Conservation (phyloP, 768 basidiomycete genomes). For the Boletus fagicola region DNA sequence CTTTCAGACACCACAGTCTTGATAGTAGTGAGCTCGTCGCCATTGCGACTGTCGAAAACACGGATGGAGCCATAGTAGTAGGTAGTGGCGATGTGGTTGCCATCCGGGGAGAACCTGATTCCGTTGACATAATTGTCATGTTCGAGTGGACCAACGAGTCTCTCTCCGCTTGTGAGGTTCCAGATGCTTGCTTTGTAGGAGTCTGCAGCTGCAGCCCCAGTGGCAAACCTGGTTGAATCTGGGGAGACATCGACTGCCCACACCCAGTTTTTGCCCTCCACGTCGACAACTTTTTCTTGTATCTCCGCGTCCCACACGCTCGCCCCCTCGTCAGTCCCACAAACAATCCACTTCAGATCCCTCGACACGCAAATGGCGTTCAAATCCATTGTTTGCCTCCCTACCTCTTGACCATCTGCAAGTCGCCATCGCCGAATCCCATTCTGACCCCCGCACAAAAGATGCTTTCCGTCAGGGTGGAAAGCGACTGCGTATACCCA, state of each 20-base stretch:
- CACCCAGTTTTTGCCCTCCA: neutral
- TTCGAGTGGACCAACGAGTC: too few species aligned
- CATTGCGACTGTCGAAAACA: too few species aligned
- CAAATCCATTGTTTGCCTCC: neutral
- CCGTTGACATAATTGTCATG: too few species aligned
- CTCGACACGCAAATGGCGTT: neutral
- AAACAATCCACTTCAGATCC: neutral
- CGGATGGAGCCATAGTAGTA: neutral
- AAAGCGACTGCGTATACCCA: neutral
- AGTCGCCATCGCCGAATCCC: neutral
- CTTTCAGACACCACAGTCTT: too few species aligned
- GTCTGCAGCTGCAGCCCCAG: neutral
- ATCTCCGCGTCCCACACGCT: neutral
- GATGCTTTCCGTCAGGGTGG: slow-evolving; percentile 2
- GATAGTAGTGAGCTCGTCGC: too few species aligned
- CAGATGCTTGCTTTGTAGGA: neutral
- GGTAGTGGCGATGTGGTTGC: neutral
- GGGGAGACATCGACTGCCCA: neutral
- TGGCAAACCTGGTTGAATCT: neutral
- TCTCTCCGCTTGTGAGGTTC: too few species aligned
- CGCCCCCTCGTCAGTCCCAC: neutral
- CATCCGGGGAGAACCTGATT: too few species aligned
- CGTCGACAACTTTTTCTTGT: neutral
- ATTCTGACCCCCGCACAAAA: neutral
- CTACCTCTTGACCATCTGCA: neutral